Evolutionary conservation across 2,329 filamentous ascomycete genomes (phyloP).

Genomic region (Aspergillus sergii): DNA sequence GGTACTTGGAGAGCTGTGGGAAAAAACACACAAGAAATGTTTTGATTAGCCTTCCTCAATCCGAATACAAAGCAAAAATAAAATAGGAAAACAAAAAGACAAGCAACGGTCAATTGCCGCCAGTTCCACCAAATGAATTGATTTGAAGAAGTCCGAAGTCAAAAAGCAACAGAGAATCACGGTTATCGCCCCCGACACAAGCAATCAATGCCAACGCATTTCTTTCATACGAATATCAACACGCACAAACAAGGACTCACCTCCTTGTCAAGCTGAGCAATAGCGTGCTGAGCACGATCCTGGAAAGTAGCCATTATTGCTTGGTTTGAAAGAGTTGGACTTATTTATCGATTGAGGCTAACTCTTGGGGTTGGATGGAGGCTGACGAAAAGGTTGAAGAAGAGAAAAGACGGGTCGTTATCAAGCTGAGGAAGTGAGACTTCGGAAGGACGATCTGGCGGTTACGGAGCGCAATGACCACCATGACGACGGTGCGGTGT

Average conservation of each 20-base stretch:
- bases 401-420: conserved; percentile 13
- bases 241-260: conserved; percentile 46
- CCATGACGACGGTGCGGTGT: conserved; percentile 12
- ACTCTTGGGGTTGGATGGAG: background rate
- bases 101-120: background rate
- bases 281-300: conserved; percentile 64
- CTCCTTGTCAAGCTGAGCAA: conserved; percentile 71
- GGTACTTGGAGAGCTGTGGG: conserved; percentile 66
- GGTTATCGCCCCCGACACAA: background rate
- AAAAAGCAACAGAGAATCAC: background rate
- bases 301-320: conserved; percentile 54
- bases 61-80: conserved; percentile 2
- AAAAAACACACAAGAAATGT: conserved; percentile 6
- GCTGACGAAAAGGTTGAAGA: conserved; percentile 1
- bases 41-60: conserved; percentile 15
- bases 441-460: conserved; percentile 22
- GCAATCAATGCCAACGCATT: background rate
- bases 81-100: background rate
- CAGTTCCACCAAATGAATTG: background rate
- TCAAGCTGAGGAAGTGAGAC: conserved; percentile 11
- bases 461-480: conserved; percentile 11
- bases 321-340: conserved; percentile 1
- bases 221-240: conserved; percentile 11
- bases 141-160: background rate
- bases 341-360: conserved; percentile 8